Base-by-base conservation (phyloP, 1,284 basidiomycete genomes). In the Puccinia sorghi region DNA sequence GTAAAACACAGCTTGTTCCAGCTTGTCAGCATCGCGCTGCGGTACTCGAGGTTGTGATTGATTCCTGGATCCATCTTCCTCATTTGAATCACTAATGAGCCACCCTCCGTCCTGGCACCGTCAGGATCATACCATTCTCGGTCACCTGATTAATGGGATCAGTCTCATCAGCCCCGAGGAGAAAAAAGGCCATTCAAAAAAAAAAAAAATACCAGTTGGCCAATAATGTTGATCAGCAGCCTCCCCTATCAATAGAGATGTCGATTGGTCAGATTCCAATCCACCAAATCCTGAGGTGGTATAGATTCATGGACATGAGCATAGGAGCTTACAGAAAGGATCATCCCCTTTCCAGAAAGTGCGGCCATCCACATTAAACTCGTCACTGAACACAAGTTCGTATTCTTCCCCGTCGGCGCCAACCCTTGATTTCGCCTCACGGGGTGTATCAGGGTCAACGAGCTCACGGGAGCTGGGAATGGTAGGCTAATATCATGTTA, bases 301-400 rank as follows among this genome's bases (percentile, higher is more conserved):
- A 2, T 37, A 22, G 27, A n/a, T n/a, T n/a, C n/a, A n/a, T n/a
- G n/a, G n/a, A n/a, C n/a, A n/a, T n/a, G n/a, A n/a, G n/a, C 56
- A 67, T 6, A 8, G 5, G 2, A 59, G 32, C 61, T 17, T 83
- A 84, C 84, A 84, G 64, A 82, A 84, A 1, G 84, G 84, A 61
- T 84, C 84, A 56, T 85, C 83, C n/a, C 83, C 84, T 15, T 84
- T 83, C 70, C 83, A 85, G 80, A 85, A 85, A 12, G 82, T 83
- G n/a, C 84, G 80, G 11, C 84, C 83, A 66, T 84, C 82, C 12
- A 78, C 79, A 73, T 85, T 84, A 73, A 85, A 85, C 77, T 85
- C 84, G 75, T 85, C 84, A 61, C 81, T 82, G 63, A 85, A 85
- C 12, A 85, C 84, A n/a, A 85, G 81, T 72, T 84, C 80, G 77